Percentiles rank a stretch among this genome's conserved stretches.
Conservation (phyloP, 2,329 filamentous ascomycete species). For the Cercospora berteroae region DNA sequence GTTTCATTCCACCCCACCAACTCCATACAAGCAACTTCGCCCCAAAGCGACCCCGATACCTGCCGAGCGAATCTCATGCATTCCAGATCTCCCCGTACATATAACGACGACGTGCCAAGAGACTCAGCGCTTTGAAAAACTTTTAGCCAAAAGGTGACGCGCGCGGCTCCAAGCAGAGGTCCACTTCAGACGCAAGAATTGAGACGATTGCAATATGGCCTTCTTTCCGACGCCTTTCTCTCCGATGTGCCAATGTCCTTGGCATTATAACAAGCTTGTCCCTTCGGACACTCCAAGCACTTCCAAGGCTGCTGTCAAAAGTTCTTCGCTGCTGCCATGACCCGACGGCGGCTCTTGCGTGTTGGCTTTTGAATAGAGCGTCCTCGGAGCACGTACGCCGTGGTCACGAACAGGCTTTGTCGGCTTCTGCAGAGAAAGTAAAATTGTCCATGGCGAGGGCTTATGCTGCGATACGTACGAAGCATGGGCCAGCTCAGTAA, state of each 20-base stretch:
- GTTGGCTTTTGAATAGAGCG: too few relatives aligned
- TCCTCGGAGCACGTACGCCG: too few relatives aligned
- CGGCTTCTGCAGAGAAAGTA: background rate
- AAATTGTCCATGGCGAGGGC: background rate
- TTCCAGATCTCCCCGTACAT: background rate
- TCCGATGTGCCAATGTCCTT: background rate
- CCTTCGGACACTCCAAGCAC: background rate
- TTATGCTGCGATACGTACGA: too few relatives aligned
- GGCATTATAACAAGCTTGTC: background rate
- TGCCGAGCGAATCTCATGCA: background rate
- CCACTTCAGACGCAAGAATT: background rate
- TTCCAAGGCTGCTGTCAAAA: background rate
- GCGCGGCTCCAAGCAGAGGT: background rate
- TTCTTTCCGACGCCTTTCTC: background rate
- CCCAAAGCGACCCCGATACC: background rate
- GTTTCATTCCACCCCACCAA: background rate
- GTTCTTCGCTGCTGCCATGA: background rate
- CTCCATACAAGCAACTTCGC: background rate
- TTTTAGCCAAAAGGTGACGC: background rate
- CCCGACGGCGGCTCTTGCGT: background rate
- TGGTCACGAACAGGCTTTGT: background rate
- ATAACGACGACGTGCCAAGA: background rate
- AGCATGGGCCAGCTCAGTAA: background rate
- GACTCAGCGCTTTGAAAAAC: background rate
- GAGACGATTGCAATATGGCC: background rate